These are phyloP conservation scores for Leonotis leonurus DNA, from an alignment of 257 asterid species.

Conservation along the genomic window DNA sequence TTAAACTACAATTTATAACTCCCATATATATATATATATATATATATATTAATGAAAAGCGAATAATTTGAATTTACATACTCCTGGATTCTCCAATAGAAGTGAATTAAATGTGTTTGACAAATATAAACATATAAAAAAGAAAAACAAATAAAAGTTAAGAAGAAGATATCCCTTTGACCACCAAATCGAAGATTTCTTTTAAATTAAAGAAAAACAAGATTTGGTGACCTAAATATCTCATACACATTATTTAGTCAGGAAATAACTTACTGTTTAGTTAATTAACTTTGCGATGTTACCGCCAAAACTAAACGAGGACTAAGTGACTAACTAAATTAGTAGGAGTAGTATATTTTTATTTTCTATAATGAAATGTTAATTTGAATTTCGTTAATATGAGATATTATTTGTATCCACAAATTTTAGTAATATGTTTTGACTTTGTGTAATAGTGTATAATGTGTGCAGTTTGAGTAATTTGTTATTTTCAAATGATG, in stretches of 20 bases:
- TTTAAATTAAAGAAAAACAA: constrained; percentile 13
- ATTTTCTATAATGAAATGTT: too few species aligned
- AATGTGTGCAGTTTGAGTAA: too few species aligned
- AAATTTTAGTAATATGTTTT: too few species aligned
- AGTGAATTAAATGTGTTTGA: constrained; percentile 18
- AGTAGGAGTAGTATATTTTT: too few species aligned
- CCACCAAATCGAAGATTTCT: constrained; percentile 7
- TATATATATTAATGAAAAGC: too few species aligned
- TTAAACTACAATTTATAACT: too few species aligned
- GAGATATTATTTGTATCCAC: too few species aligned
- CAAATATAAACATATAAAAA: constrained; percentile 3
- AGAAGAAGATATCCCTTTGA: constrained; percentile 25
- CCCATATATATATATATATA: too few species aligned
- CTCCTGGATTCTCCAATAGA: neutral
- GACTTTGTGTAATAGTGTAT: too few species aligned
- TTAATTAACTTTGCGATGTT: neutral
- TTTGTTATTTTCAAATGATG: too few species aligned
- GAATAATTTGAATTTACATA: too few species aligned
- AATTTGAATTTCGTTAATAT: too few species aligned
- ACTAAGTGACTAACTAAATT: neutral
- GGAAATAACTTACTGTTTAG: neutral
- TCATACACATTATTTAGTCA: constrained; percentile 8
- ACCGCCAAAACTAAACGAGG: neutral
- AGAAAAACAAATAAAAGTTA: neutral
- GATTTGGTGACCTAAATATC: constrained; percentile 30